phyloP scores from a whole-genome alignment of 129 eudicot species.

The Pseudognaphalium luteoalbum region DNA sequence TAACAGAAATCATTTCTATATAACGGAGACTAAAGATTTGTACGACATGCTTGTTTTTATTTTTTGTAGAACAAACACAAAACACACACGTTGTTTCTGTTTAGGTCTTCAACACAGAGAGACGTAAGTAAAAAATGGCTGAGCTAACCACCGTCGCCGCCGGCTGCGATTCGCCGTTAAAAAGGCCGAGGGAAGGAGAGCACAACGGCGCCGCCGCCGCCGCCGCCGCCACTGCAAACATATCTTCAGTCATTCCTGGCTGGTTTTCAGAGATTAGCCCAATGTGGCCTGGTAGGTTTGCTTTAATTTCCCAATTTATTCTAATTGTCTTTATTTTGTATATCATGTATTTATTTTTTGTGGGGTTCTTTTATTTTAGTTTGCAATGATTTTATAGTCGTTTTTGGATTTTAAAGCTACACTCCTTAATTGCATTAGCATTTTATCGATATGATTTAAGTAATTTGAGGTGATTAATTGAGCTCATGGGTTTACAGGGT shows the following conservation, averaged over 20 bases:
- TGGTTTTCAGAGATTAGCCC: constrained; percentile 99
- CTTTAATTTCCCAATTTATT: background rate
- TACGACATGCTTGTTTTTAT: constrained; percentile 14
- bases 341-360: background rate
- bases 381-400: background rate
- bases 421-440: background rate
- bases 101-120: constrained; percentile 16
- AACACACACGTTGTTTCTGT: constrained; percentile 6
- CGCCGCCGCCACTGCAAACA: constrained; percentile 1
- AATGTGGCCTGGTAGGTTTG: constrained; percentile 92
- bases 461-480: constrained; percentile 3
- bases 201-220: constrained; percentile 26
- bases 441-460: background rate
- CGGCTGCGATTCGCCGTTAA: constrained; percentile 42
- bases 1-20: constrained; percentile 13
- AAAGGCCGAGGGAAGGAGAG: constrained; percentile 50
- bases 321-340: background rate
- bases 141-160: constrained; percentile 40
- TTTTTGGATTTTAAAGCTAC: background rate
- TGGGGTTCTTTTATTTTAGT: background rate
- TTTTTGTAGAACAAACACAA: constrained; percentile 20
- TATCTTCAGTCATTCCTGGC: constrained; percentile 81
- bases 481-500: background rate
- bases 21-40: background rate
- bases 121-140: constrained; percentile 31